Conservation (phyloP, 768 basidiomycete genomes). For the Tremella mesenterica region DNA sequence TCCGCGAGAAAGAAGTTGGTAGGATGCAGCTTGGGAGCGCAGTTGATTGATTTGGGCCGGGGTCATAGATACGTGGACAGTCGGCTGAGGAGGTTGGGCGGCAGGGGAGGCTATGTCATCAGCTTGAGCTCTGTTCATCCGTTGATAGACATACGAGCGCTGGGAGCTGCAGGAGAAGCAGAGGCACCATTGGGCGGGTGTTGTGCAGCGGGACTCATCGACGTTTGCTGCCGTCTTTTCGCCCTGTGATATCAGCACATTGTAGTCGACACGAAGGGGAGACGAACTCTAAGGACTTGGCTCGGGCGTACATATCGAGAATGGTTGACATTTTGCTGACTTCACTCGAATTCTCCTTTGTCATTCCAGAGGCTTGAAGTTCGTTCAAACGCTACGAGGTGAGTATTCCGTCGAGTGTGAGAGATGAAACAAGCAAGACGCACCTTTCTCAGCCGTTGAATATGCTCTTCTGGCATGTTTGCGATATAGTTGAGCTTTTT, state of each 20-base stretch:
- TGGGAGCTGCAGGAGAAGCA: not conserved
- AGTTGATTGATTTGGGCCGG: constrained; percentile 44
- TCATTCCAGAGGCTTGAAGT: constrained; percentile 25
- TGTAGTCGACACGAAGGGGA: not conserved
- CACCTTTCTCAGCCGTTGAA: constrained; percentile 20
- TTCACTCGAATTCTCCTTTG: constrained; percentile 25
- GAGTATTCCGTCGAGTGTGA: not conserved
- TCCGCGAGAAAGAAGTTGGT: constrained; percentile 37
- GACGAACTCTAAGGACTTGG: constrained; percentile 23
- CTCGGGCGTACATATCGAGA: constrained; percentile 27
- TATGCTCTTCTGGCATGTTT: constrained; percentile 11
- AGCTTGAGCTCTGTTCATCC: not conserved
- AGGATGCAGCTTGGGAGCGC: constrained; percentile 40
- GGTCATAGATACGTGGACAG: constrained; percentile 33
- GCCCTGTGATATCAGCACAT: not conserved
- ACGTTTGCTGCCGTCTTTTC: not conserved
- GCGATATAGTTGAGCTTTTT: constrained; percentile 14
- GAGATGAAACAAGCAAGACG: constrained; percentile 1
- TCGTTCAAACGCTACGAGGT: constrained; percentile 19
- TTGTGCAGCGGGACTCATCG: not conserved
- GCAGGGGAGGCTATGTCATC: too few relatives aligned
- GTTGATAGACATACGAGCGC: not conserved
- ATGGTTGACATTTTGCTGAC: constrained; percentile 21
- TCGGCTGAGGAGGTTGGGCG: not conserved
- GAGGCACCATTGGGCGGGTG: not conserved